These are phyloP conservation scores for Aspergillus avenaceus DNA, from an alignment of 495 filamentous ascomycete species.

Conservation along the genomic window DNA sequence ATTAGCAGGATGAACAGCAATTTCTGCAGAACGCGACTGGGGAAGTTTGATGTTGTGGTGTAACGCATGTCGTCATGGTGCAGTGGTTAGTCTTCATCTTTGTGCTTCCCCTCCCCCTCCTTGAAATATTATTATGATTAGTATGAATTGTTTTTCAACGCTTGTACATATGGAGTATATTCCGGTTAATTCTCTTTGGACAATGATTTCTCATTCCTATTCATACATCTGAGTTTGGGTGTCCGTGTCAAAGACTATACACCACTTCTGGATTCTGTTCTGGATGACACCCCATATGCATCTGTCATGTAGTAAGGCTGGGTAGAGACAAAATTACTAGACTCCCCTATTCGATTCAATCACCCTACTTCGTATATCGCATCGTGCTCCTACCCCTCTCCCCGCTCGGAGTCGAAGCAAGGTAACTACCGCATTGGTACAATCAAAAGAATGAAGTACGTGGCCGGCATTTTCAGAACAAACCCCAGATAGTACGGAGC, in stretches of 20 bases:
- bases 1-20: not conserved
- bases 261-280: not conserved
- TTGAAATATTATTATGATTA: too few species aligned
- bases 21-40: conserved; percentile 13
- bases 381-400: not conserved
- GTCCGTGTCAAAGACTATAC: not conserved
- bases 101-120: not conserved
- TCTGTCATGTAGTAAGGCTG: not conserved
- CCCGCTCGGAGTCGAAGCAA: not conserved
- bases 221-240: not conserved
- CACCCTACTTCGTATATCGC: not conserved
- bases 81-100: conserved; percentile 1
- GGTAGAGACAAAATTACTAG: not conserved
- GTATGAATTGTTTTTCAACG: not conserved
- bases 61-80: conserved; percentile 26
- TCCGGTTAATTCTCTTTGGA: not conserved
- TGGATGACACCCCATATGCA: not conserved
- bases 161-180: conserved; percentile 1
- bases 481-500: not conserved
- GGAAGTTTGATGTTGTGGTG: not conserved
- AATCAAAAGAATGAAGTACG: not conserved
- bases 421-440: not conserved
- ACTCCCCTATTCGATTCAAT: not conserved
- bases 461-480: not conserved
- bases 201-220: too few species aligned